A percentile compares a stretch with the other conserved stretches of the same genome.
Evolutionary conservation across 352 stramenopile genomes (phyloP).

Genomic region (Nothophytophthora sp.): DNA sequence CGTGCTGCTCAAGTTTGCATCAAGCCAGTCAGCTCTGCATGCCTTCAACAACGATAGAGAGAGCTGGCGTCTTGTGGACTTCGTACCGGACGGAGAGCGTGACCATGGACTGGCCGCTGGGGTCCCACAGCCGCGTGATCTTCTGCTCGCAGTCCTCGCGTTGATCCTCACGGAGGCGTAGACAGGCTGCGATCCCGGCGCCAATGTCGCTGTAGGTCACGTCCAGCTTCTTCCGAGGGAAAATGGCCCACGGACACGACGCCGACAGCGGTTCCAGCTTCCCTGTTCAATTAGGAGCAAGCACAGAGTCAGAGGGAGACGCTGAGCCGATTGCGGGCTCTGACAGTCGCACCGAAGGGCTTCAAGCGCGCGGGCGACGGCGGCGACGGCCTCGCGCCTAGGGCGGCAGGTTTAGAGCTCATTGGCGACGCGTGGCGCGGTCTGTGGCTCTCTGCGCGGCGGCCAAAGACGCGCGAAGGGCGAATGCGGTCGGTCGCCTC

Average conservation of each 20-base stretch:
- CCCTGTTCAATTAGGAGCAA: too few species aligned
- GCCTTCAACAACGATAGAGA: too few species aligned
- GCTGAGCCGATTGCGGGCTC: background rate
- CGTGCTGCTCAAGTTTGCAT: constrained; percentile 62
- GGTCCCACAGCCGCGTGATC: constrained; percentile 57
- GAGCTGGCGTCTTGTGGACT: background rate
- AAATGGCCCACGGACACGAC: constrained; percentile 68
- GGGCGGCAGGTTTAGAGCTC: too few species aligned
- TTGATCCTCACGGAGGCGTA: constrained; percentile 56
- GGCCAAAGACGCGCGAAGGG: too few species aligned
- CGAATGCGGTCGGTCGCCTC: too few species aligned
- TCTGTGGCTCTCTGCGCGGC: too few species aligned
- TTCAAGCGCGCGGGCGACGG: too few species aligned
- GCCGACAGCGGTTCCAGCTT: constrained; percentile 58
- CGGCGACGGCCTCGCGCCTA: too few species aligned
- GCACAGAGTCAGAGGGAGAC: background rate
- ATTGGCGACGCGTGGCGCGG: too few species aligned
- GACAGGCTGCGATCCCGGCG: constrained; percentile 50
- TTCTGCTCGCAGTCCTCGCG: constrained; percentile 51
- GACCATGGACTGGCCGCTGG: constrained; percentile 59
- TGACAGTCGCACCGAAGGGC: background rate
- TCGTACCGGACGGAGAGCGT: constrained; percentile 73
- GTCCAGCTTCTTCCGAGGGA: constrained; percentile 83
- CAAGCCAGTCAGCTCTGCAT: background rate
- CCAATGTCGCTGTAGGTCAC: constrained; percentile 76